phyloP scores from a whole-genome alignment of 192 early-diverging fungal species.

The Chytriomyces sp. region DNA sequence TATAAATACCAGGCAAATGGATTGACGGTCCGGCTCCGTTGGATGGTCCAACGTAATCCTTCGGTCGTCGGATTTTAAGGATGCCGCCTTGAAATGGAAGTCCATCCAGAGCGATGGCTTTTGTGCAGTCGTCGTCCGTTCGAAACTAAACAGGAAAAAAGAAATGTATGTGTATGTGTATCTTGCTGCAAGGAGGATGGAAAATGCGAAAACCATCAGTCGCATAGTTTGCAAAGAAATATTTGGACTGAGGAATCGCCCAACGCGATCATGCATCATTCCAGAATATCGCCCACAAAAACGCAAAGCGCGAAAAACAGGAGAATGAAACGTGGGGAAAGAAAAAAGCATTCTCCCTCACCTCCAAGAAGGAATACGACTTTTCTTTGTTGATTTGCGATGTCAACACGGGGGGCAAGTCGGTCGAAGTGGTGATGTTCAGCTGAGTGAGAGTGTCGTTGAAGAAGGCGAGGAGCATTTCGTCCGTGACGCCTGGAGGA shows the following conservation, averaged over 20 bases:
- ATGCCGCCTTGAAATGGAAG: slow-evolving; percentile 80
- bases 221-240: not conserved
- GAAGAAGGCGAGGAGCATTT: slow-evolving; percentile 80
- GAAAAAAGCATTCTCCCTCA: slow-evolving; percentile 38
- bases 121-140: slow-evolving; percentile 84
- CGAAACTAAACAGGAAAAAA: slow-evolving; percentile 67
- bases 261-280: no score
- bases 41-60: slow-evolving; percentile 77
- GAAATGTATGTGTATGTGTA: not conserved
- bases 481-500: slow-evolving; percentile 69
- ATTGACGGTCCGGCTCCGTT: slow-evolving; percentile 46
- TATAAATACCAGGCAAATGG: slow-evolving; percentile 59
- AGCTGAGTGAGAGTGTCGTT: slow-evolving; percentile 82
- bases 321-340: no score
- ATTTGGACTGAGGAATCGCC: no score
- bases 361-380: slow-evolving; percentile 95
- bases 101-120: slow-evolving; percentile 92
- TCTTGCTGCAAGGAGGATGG: not conserved
- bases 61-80: slow-evolving; percentile 91
- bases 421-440: slow-evolving; percentile 71
- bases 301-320: no score
- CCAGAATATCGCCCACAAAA: no score
- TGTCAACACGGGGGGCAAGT: slow-evolving; percentile 68
- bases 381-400: slow-evolving; percentile 94
- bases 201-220: not conserved